Conservation (phyloP, 2,329 filamentous ascomycete species). For the Fragosphaeria purpurea region DNA sequence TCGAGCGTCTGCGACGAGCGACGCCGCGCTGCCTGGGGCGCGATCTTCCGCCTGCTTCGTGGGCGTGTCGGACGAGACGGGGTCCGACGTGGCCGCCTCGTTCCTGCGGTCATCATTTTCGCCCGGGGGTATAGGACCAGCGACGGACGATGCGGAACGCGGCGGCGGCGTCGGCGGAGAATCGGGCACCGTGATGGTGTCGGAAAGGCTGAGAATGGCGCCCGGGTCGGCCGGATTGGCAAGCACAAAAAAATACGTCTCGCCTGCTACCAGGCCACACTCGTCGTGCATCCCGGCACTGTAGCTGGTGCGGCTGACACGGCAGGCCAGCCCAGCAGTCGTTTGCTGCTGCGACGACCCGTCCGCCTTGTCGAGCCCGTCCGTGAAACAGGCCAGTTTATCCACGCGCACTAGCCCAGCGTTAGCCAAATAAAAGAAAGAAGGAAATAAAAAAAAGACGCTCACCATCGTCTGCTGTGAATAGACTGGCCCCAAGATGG, state of each 20-base stretch:
- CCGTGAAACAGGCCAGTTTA: not conserved
- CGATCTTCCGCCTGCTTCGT: too few relatives aligned
- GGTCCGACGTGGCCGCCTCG: too few relatives aligned
- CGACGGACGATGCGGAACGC: not conserved
- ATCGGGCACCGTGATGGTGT: not conserved
- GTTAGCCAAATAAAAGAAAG: not conserved
- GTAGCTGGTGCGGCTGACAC: not conserved
- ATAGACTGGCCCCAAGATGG: not conserved
- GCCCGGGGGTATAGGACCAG: too few relatives aligned
- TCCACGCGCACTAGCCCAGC: not conserved
- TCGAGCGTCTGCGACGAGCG: too few relatives aligned
- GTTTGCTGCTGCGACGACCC: not conserved
- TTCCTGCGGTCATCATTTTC: too few relatives aligned
- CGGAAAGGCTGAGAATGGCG: too few relatives aligned
- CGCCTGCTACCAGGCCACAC: not conserved
- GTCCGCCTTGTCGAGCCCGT: not conserved
- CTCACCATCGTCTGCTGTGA: not conserved
- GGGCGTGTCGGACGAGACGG: too few relatives aligned
- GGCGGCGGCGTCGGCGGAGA: not conserved
- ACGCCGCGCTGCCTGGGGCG: too few relatives aligned
- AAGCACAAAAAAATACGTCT: not conserved
- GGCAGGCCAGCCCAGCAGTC: not conserved
- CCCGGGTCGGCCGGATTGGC: too few relatives aligned
- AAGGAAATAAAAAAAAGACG: not conserved
- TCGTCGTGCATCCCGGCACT: not conserved